Evolutionary conservation across 1,139 yeast genomes (phyloP), one percentile per base, ranked within the genome.

Genomic region (Nakaseomyces kungkrabaensis): DNA sequence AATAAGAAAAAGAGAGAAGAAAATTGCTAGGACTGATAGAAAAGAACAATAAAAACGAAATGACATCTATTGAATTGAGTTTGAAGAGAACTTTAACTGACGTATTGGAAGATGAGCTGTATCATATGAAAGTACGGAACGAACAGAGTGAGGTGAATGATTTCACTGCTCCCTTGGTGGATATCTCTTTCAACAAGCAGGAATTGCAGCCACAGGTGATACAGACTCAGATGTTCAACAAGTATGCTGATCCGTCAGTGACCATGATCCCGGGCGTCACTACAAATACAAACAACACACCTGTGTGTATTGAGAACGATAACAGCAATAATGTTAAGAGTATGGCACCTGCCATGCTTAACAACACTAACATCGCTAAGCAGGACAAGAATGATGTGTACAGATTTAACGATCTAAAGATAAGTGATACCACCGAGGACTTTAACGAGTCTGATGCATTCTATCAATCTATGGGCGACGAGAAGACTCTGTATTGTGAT

Each of bases 101-200:
- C 56, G 75, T 78, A 42, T 72, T 79, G 71, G 86, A 81, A 53
- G 89, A 82, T 56, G 88, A 82, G 60, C 67, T 82, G 50, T 77
- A 77, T 56, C 80, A 75, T 59, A 67, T 76, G 34, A 58, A 56
- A 48, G 31, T 27, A 24, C 36, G 41, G 34, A 47, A 57, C 54
- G 51, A 57, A 48, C 45, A 38, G 26, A 45, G 34, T 17, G 37
- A 36, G 17, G 31, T 43, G 37, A 25, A 24, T 22, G 37, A 37
- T 11, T 22, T 27, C 17, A 26, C 5, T 6, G 7, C 33, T 5
- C 24, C 10, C 13, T 4, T 11, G 31, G 45, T 11, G 31, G 45
- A 42, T n/a, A 6, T 29, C 25, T 11, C 25, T 37, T 17, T 10
- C 3, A 9, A 9, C 26, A 32, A 34, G 9, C 46, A 25, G 40